Evolutionary conservation across 805 yeast genomes (phyloP), one percentile per base, ranked within the genome.

Genomic region (Limtongia smithiae): DNA sequence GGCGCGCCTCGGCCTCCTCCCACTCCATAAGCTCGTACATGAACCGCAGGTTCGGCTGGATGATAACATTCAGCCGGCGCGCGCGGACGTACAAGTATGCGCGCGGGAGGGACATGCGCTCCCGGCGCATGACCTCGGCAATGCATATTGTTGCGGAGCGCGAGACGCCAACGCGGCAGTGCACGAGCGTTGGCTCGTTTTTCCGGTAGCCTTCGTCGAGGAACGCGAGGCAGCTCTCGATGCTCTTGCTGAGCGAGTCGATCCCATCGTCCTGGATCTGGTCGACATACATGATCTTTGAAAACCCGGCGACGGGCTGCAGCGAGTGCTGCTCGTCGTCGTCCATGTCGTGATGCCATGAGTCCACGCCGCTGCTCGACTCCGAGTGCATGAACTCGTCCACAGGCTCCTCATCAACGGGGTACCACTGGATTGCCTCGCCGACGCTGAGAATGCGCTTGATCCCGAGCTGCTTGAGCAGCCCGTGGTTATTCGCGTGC

Each of bases 141-240:
- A 91, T 91, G 59, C 94, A 91, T 9, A 91, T 94, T 0, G 97
- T 87, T 0, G 97, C 97, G 2, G 95, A 86, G 47, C 97, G 72
- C 0, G 96, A 86, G 3, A 91, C 97, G 0, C 97, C 97, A 41
- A 88, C 97, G 62, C 95, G 85, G 61, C 97, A 91, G 65, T 91
- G 97, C 9, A 91, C 90, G 52, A 91, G 71, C 1, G 82, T 79
- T 39, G 76, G 61, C 20, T 78, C 79, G 32, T 68, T 68, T 0
- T 58, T 57, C 18, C 65, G 57, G 55, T 71, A 69, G 17, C 78
- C 77, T 24, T 72, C 75, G 45, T 85, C 83, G n/a, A 54, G 44
- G 33, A 55, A 86, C 1, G 76, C 70, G 35, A 91, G 69, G 20
- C 90, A 81, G 34, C 74, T 74, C 12, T 81, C 79, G 37, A 90